Conservation (phyloP, 495 filamentous ascomycete genomes). For the Neurospora sublineolata region DNA sequence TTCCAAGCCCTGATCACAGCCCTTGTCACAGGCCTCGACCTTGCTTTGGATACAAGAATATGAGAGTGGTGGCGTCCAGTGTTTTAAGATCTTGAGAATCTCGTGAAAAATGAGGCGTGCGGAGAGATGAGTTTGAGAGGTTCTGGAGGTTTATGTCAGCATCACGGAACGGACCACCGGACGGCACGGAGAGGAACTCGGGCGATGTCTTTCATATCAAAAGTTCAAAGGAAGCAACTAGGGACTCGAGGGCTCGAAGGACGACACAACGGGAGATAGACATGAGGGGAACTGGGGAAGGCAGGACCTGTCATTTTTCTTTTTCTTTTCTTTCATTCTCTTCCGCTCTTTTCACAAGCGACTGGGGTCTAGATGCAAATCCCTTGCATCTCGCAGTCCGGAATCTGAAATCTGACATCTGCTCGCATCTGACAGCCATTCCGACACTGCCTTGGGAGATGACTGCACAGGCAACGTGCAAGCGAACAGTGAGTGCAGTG, state of each 20-base stretch:
- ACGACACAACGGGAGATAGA: background rate
- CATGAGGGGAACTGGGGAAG: background rate
- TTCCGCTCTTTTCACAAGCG: background rate
- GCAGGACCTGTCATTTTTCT: background rate
- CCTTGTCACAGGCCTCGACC: too few species aligned
- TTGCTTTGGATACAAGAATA: background rate
- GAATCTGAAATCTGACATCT: background rate
- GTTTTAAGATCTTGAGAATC: background rate
- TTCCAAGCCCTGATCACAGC: too few species aligned
- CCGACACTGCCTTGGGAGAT: background rate
- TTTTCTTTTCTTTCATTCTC: background rate
- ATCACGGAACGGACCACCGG: background rate
- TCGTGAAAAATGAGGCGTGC: background rate
- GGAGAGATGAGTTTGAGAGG: background rate
- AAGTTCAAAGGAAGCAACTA: background rate
- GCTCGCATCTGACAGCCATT: background rate
- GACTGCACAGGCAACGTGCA: background rate
- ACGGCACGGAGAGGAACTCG: background rate
- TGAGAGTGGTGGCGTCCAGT: background rate
- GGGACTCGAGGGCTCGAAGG: background rate
- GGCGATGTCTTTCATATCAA: background rate
- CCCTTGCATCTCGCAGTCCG: background rate
- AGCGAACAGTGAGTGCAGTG: background rate
- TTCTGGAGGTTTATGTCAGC: background rate
- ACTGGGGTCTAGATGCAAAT: background rate